Percentiles rank a stretch among this genome's conserved stretches.
These are phyloP conservation scores for Pseudocercospora pini-densiflorae DNA, from an alignment of 2,329 filamentous ascomycete genomes.

Conservation along the genomic window DNA sequence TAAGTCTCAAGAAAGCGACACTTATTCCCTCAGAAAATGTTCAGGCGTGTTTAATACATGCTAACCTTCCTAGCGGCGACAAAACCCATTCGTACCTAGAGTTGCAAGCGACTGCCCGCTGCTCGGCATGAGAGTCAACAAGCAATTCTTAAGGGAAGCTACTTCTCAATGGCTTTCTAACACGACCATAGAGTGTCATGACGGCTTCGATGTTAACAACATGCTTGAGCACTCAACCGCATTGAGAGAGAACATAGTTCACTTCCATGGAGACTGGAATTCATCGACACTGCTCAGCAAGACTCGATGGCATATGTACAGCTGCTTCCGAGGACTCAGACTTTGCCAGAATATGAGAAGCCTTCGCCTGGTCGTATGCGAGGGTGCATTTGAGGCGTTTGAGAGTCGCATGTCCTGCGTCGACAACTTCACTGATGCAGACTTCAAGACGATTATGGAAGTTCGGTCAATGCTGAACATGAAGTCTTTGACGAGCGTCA, in stretches of 20 bases:
- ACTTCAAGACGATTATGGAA: background rate
- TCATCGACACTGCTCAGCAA: background rate
- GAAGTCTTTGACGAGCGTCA: background rate
- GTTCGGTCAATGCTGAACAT: background rate
- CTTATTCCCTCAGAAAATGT: background rate
- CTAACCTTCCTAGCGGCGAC: background rate
- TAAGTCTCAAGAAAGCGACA: background rate
- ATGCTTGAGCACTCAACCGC: constrained; percentile 2
- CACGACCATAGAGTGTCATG: constrained; percentile 49
- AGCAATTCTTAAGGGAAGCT: constrained; percentile 18
- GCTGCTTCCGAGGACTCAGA: background rate
- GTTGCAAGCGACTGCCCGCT: constrained; percentile 8
- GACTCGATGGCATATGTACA: background rate
- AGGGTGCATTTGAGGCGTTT: background rate
- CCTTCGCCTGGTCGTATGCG: background rate
- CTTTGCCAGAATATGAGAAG: background rate
- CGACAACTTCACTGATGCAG: background rate
- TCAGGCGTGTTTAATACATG: background rate
- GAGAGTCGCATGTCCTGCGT: constrained; percentile 4
- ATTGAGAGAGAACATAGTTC: background rate
- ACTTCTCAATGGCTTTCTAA: background rate
- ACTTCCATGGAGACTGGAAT: background rate
- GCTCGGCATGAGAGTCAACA: constrained; percentile 7
- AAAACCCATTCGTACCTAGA: background rate
- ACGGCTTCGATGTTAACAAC: constrained; percentile 1